These are phyloP conservation scores for Phylloporus sp. DNA, from an alignment of 768 basidiomycete genomes.

Conservation along the genomic window DNA sequence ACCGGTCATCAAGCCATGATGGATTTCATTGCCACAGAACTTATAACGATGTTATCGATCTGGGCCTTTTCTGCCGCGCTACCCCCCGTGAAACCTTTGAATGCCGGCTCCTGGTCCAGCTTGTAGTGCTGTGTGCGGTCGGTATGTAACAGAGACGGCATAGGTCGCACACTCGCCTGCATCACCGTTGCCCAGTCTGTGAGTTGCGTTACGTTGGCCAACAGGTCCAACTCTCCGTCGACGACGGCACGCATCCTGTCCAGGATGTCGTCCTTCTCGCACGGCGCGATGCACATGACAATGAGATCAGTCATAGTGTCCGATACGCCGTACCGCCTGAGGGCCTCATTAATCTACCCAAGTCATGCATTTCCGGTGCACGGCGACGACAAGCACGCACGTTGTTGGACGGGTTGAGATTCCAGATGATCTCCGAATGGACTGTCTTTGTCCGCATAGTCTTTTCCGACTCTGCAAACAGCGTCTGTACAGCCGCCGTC, in stretches of 20 bases:
- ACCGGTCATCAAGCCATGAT: constrained; percentile 35
- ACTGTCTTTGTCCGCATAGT: constrained; percentile 77
- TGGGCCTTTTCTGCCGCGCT: constrained; percentile 34
- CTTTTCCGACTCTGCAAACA: constrained; percentile 61
- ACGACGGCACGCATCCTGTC: constrained; percentile 56
- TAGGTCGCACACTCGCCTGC: constrained; percentile 52
- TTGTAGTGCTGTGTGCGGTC: constrained; percentile 58
- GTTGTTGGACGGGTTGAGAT: constrained; percentile 84
- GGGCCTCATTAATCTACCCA: constrained; percentile 78
- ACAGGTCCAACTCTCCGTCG: constrained; percentile 48
- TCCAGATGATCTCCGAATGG: constrained; percentile 89
- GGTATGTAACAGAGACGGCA: neutral
- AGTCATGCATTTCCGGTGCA: neutral
- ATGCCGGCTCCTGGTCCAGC: constrained; percentile 50
- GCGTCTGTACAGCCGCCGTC: constrained; percentile 78
- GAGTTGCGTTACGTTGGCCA: constrained; percentile 41
- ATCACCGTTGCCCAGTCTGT: constrained; percentile 74
- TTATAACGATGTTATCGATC: constrained; percentile 69
- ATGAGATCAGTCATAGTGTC: constrained; percentile 60
- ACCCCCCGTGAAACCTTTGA: constrained; percentile 35
- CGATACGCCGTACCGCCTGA: constrained; percentile 82
- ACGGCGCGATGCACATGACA: constrained; percentile 61
- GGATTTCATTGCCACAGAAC: constrained; percentile 77
- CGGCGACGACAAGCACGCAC: constrained; percentile 37
- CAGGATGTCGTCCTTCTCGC: constrained; percentile 40